These are phyloP conservation scores for Fusarium secorum DNA, from an alignment of 2,329 filamentous ascomycete genomes.

Conservation along the genomic window DNA sequence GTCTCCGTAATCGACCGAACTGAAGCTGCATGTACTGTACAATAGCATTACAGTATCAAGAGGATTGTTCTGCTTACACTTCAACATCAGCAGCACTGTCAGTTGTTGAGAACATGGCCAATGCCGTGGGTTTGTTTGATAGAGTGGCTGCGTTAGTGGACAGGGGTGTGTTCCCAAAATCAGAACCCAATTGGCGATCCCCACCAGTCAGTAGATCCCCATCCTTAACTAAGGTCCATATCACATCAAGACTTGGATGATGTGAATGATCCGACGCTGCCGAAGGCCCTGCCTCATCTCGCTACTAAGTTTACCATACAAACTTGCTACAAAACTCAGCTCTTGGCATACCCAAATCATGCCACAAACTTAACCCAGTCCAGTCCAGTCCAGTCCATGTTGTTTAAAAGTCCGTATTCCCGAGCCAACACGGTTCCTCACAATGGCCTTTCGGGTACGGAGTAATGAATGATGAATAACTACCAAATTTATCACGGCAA, in stretches of 20 bases:
- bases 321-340: not conserved
- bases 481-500: not conserved
- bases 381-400: not conserved
- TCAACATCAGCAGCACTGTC: not conserved
- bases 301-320: not conserved
- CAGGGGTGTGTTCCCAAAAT: not conserved
- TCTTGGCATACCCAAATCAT: slow-evolving; percentile 18
- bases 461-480: not conserved
- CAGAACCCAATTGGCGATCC: slow-evolving; percentile 3
- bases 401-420: not conserved
- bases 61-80: not conserved
- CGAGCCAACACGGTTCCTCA: not conserved
- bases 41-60: not conserved
- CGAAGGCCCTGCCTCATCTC: not conserved
- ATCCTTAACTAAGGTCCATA: not conserved
- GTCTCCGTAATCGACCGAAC: not conserved
- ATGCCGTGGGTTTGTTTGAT: not conserved
- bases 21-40: not conserved
- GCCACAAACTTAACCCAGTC: not conserved
- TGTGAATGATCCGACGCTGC: slow-evolving; percentile 14
- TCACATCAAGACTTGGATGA: not conserved
- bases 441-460: not conserved
- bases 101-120: not conserved
- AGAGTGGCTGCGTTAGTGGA: slow-evolving; percentile 19
- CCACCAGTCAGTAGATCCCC: not conserved